These are phyloP conservation scores for Glomus cerebriforme DNA, from an alignment of 192 early-diverging fungal species.

Conservation along the genomic window DNA sequence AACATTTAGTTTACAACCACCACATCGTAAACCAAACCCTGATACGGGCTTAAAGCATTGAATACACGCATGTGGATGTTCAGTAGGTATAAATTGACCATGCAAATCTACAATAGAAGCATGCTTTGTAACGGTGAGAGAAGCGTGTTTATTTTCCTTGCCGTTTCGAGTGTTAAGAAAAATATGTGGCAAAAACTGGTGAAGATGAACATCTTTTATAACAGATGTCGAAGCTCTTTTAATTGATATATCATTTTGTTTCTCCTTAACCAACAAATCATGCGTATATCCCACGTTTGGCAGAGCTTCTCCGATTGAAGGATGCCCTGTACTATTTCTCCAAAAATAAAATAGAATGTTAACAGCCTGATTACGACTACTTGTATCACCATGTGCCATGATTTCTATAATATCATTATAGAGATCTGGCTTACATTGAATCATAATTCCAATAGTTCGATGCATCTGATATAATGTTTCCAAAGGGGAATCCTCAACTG, in stretches of 20 bases:
- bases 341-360: slow-evolving; percentile 52
- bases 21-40: slow-evolving; percentile 55
- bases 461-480: slow-evolving; percentile 50
- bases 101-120: slow-evolving; percentile 2
- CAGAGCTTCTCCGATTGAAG: slow-evolving; percentile 45
- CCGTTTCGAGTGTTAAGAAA: slow-evolving; percentile 28
- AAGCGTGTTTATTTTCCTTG: not conserved
- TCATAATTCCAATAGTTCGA: slow-evolving; percentile 48
- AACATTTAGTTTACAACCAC: slow-evolving; percentile 50
- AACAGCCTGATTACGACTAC: slow-evolving; percentile 38
- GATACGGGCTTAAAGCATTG: slow-evolving; percentile 46
- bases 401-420: slow-evolving; percentile 55
- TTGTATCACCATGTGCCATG: slow-evolving; percentile 44
- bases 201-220: slow-evolving; percentile 10
- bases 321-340: slow-evolving; percentile 45
- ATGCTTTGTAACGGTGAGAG: not conserved
- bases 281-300: slow-evolving; percentile 35
- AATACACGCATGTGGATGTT: slow-evolving; percentile 25
- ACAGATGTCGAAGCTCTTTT: not conserved
- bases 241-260: slow-evolving; percentile 7
- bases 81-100: slow-evolving; percentile 27
- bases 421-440: slow-evolving; percentile 50
- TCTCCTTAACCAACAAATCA: slow-evolving; percentile 36
- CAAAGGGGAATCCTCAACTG: slow-evolving; percentile 39
- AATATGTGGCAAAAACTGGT: slow-evolving; percentile 45